Evolutionary conservation across 257 asterid genomes (phyloP).

Genomic region (Datura wrightii): DNA sequence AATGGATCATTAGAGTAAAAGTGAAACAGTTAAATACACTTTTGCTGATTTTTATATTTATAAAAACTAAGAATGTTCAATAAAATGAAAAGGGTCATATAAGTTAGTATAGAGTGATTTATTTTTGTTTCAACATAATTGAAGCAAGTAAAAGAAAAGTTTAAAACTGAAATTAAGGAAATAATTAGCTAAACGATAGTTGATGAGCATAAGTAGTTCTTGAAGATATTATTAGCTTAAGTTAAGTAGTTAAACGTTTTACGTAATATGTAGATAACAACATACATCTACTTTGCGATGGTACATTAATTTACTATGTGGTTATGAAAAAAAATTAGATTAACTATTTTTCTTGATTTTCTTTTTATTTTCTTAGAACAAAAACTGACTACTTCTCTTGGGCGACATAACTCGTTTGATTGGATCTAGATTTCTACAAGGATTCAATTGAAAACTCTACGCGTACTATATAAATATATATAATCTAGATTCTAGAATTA

Average conservation of each 20-base stretch:
- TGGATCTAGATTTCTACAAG: not conserved
- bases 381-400: not conserved
- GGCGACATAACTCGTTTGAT: not conserved
- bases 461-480: not conserved
- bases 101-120: not conserved
- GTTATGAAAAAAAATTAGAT: not conserved
- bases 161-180: not conserved
- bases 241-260: not conserved
- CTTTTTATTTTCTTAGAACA: not conserved
- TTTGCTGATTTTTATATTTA: too few relatives aligned
- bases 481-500: not conserved
- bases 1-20: too few relatives aligned
- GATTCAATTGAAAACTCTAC: not conserved
- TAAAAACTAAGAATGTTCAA: not conserved
- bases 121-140: not conserved
- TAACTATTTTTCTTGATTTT: not conserved
- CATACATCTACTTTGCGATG: not conserved
- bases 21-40: too few relatives aligned
- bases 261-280: not conserved
- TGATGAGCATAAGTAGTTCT: not conserved
- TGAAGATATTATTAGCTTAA: not conserved
- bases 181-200: not conserved
- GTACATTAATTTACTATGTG: not conserved
- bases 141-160: not conserved
- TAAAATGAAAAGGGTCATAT: not conserved